Evolutionary conservation across 192 early-diverging fungal genomes (phyloP), one percentile per base, ranked within the genome.

Genomic region (Backusella australiensis): DNA sequence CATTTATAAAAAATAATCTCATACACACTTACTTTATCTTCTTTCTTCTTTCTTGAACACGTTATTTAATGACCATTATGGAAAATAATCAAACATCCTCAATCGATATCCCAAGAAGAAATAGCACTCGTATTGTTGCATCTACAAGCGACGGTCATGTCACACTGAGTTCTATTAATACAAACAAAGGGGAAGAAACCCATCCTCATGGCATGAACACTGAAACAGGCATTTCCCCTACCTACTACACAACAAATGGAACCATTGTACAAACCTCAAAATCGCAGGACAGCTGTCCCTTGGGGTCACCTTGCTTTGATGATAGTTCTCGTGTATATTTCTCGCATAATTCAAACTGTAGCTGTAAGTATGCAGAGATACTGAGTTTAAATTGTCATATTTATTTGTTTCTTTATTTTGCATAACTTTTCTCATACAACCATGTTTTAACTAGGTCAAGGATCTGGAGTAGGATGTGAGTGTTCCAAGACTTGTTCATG

Each of bases 101-200:
- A 63, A 63, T 63, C 3, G 56, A 63, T 26, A 63, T 63, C 26
- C 56, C 56, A 63, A 63, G 56, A 63, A 63, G 56, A 63, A 63
- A 63, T 14, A 63, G 56, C 1, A 63, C 56, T 29, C 56, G 56
- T 63, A 63, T 63, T 63, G 56, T 63, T 14, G 56, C 56, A 63
- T 63, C 56, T 63, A 63, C 56, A 63, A 63, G 56, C n/a, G 56
- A 63, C 12, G 56, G 56, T 4, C 56, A 29, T 63, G 56, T 63
- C 29, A 26, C 26, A 3, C 56, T 63, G 29, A 63, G 56, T 29
- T 63, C 56, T 26, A 63, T 63, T 12, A 63, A 63, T 26, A 29
- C 56, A 29, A 23, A 29, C n/a, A 3, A 29, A 29, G 56, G 9
- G n/a, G 56, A 63, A 63, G 56, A 63, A 8, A 21, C 12, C 26